phyloP scores from a whole-genome alignment of 768 basidiomycete genomes.

The Lepiota brunneoincarnata region DNA sequence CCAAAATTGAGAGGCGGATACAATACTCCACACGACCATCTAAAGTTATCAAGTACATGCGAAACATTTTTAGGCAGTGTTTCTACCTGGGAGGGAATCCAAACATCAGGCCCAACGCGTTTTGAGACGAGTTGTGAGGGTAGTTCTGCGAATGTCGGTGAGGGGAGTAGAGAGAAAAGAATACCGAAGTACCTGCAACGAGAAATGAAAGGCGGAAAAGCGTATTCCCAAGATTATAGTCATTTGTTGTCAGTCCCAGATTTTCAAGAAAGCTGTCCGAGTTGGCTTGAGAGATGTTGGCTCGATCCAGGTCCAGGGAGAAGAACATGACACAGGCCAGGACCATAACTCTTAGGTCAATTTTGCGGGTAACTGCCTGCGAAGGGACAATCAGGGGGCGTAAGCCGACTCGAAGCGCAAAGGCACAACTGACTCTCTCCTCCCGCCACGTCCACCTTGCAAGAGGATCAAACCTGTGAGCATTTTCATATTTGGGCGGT shows the following conservation, averaged over 20 bases:
- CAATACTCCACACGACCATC: constrained; percentile 57
- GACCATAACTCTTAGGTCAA: constrained; percentile 57
- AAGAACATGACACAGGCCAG: constrained; percentile 69
- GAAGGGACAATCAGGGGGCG: not conserved
- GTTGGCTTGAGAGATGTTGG: constrained; percentile 64
- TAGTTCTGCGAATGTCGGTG: constrained; percentile 36
- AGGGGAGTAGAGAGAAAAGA: not conserved
- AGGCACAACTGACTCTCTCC: constrained; percentile 43
- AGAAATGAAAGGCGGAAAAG: constrained; percentile 50
- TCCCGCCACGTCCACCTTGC: constrained; percentile 75
- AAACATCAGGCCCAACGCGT: constrained; percentile 63
- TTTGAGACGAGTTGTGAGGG: constrained; percentile 70
- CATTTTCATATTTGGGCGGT: constrained; percentile 54
- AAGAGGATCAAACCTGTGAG: constrained; percentile 59
- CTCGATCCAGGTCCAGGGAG: constrained; percentile 53
- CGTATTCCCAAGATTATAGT: constrained; percentile 64
- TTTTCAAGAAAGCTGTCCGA: constrained; percentile 68
- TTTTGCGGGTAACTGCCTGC: constrained; percentile 53
- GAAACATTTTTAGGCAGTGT: not conserved
- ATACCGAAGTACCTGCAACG: constrained; percentile 30
- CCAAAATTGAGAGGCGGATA: constrained; percentile 60
- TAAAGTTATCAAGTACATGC: constrained; percentile 14
- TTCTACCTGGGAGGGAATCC: constrained; percentile 57
- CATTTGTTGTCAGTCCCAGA: constrained; percentile 57
- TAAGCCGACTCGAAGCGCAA: not conserved